phyloP scores from a whole-genome alignment of 1,139 yeast species.

The Yamadazyma spencermartinsiae region DNA sequence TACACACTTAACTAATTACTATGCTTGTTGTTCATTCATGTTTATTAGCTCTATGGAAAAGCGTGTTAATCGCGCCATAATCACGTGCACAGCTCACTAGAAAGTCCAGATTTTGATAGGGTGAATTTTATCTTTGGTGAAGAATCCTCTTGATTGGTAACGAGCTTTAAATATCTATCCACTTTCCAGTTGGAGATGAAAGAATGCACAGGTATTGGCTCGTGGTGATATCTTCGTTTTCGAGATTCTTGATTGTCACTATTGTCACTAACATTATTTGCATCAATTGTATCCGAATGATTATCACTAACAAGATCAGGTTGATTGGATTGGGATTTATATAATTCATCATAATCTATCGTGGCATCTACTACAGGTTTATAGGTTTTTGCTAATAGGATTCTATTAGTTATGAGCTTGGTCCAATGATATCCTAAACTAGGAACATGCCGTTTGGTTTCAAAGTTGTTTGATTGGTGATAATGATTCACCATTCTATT shows the following conservation, averaged over 20 bases:
- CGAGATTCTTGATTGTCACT: background rate
- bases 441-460: slow-evolving; percentile 32
- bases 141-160: background rate
- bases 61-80: slow-evolving; percentile 1
- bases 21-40: background rate
- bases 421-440: slow-evolving; percentile 46
- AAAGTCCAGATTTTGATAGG: background rate
- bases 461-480: slow-evolving; percentile 8
- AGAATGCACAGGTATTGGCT: background rate
- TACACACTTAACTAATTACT: background rate
- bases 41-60: background rate
- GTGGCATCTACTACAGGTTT: slow-evolving; percentile 21
- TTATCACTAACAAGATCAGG: background rate
- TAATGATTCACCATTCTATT: background rate
- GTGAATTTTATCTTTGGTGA: background rate
- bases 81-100: background rate
- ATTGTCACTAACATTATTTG: no score
- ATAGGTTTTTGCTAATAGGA: slow-evolving; percentile 37
- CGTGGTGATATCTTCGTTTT: background rate
- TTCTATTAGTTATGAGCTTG: slow-evolving; percentile 30
- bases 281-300: background rate
- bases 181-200: background rate
- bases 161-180: background rate
- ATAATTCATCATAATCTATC: slow-evolving; percentile 1
- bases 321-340: background rate